These are phyloP conservation scores for Ilyonectria mors-panacis DNA, from an alignment of 2,329 filamentous ascomycete species.

Conservation along the genomic window DNA sequence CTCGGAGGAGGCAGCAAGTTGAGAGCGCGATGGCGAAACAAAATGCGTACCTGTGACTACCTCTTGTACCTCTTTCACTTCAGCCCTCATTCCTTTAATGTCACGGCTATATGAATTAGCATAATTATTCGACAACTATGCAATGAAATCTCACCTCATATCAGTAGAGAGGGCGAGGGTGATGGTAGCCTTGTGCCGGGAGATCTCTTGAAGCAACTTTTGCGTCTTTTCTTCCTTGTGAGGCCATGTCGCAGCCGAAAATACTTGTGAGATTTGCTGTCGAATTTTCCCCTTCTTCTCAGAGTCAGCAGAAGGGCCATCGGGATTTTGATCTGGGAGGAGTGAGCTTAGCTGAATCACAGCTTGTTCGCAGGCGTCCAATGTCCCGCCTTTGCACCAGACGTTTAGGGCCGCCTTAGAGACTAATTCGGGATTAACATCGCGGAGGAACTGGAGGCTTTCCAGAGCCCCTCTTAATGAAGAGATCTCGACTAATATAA, in stretches of 20 bases:
- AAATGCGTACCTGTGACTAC: too few relatives aligned
- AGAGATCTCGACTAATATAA: background rate
- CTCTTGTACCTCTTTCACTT: too few relatives aligned
- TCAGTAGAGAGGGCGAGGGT: background rate
- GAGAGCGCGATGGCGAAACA: too few relatives aligned
- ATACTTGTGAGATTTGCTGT: background rate
- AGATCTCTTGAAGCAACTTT: background rate
- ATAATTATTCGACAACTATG: background rate
- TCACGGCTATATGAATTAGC: too few relatives aligned
- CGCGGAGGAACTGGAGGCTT: background rate
- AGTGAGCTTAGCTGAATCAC: background rate
- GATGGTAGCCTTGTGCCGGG: background rate
- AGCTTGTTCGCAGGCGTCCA: too few relatives aligned
- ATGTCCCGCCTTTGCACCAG: too few relatives aligned
- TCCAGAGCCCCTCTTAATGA: background rate
- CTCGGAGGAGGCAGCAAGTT: too few relatives aligned
- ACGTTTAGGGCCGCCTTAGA: background rate
- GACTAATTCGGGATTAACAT: background rate
- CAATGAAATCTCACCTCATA: background rate
- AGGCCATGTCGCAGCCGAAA: background rate
- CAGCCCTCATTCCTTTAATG: too few relatives aligned
- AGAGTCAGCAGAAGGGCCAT: background rate
- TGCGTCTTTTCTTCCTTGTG: background rate
- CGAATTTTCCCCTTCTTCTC: background rate
- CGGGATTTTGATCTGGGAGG: background rate